Evolutionary conservation across 1,284 basidiomycete species (phyloP), one percentile per base, ranked within the genome.

Genomic region (Cystobasidiaceae sp.): DNA sequence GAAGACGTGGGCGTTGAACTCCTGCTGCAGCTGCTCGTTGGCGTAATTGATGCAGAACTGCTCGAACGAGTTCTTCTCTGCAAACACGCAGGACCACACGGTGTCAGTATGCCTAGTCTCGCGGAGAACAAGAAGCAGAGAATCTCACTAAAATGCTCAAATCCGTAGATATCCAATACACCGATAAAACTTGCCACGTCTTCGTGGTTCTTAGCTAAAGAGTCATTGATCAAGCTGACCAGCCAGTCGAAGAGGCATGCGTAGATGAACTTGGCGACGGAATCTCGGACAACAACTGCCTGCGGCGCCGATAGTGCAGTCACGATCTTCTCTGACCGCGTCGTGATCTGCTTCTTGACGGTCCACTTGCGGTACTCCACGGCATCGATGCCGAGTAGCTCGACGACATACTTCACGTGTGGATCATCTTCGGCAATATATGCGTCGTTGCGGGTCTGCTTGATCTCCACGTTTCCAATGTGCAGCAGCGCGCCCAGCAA

Each of bases 1-100:
- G 85, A 98, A 98, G 59, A 98, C 96, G 76, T 98, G 96, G 1
- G 92, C 93, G 73, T 96, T 96, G 80, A 96, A 96, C 88, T 94
- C 90, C 77, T 96, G 93, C 73, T 96, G 93, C 33, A 96, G 78
- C 77, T 98, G 97, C 79, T 98, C 96, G 74, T 99, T 98, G 48
- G 96, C 96, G 77, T 97, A 98, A 77, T 99, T 98, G 81, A 99
- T 99, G 78, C 93, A 97, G 79, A 98, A 98, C 80, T 99, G 96
- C 78, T 99, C 96, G 75, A 97, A 98, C 9, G 92, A 96, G 78
- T 97, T 97, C 87, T 93, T 94, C 79, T 94, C 89, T 81, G 96
- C 94, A 77, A 94, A 91, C 2, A 15, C 27, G 17, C 23, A 23
- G 25, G 28, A 34, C n/a, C n/a, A n/a, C n/a, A 23, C 32, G 17